Base-by-base conservation (phyloP, 257 asterid species). In the Penstemon eatonii region DNA sequence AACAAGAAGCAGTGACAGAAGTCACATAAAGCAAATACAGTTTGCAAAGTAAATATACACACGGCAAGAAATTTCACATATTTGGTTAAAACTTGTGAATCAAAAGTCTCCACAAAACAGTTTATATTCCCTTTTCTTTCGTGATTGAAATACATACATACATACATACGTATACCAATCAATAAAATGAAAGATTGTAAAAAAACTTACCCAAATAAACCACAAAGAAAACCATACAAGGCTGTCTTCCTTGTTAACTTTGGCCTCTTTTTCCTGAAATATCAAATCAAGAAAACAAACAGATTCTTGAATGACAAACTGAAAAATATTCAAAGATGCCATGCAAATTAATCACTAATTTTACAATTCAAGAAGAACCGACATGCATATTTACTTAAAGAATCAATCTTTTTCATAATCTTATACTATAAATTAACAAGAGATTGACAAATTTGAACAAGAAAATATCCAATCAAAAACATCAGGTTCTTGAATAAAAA, bases 231-330 rank as follows among this genome's bases (percentile, higher is more conserved):
- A 3, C 77, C 86, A 5, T 80, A 82, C 2, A 78, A 76, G 7
- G 71, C 63, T 54, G 67, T 77, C 60, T 44, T 82, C 84, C 79
- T 33, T 7, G 94, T 80, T 37, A 90, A 45, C 78, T 86, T 86
- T 10, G 87, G 87, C 76, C 88, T 75, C 71, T 74, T 88, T 0
- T 74, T 82, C 89, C 97, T 90, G 63, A 65, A 70, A 38, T 3
- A 52, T 53, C 60, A 57, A 70, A 56, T 0, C 53, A 33, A 44
- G 49, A 7, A 51, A 33, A 5, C 9, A 51, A 51, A 49, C 47
- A 46, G 19, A 57, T 5, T 33, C 18, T 25, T 25, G 33, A 25
- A 25, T 25, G 33, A 25, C 33, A 25, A 25, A 25, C 33, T 25
- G 33, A 25, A 25, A 25, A 25, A 25, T 25, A 2, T 25, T 25